Evolutionary conservation across 306 rosid genomes (phyloP).

Genomic region (Gastrolobium bilobum): DNA sequence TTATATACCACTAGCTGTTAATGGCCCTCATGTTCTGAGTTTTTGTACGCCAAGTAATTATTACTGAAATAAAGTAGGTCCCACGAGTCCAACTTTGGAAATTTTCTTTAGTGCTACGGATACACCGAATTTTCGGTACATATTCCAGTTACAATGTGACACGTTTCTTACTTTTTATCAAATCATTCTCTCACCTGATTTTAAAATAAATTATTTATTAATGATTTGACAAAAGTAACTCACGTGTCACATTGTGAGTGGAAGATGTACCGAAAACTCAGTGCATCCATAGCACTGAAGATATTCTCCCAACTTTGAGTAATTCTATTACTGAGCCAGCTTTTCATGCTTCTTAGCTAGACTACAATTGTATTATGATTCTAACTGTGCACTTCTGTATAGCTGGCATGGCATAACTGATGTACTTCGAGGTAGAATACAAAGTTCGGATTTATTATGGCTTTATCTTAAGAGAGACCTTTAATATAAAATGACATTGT

Average conservation of each 20-base stretch:
- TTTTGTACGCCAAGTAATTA: neutral
- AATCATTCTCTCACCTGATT: no score
- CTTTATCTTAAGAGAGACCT: slow-evolving; percentile 27
- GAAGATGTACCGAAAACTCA: no score
- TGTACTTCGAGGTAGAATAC: slow-evolving; percentile 13
- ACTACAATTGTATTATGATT: neutral
- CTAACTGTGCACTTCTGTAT: slow-evolving; percentile 14
- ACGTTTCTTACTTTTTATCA: no score
- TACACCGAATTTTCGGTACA: no score
- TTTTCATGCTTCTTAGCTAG: slow-evolving; percentile 31
- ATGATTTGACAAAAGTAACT: no score
- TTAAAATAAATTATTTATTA: no score
- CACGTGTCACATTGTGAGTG: no score
- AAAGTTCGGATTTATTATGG: slow-evolving; percentile 21
- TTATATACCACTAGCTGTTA: slow-evolving; percentile 26
- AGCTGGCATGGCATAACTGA: slow-evolving; percentile 23
- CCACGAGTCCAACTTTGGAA: neutral
- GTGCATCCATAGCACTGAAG: no score
- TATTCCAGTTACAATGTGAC: no score
- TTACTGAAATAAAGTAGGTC: slow-evolving; percentile 30
- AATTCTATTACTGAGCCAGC: neutral
- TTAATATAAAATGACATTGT: slow-evolving; percentile 35
- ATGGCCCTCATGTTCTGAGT: slow-evolving; percentile 27
- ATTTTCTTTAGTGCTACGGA: no score
- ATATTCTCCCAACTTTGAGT: neutral